Conservation (phyloP, 148 eudicot genomes). For the Rhododendron ferrugineum region DNA sequence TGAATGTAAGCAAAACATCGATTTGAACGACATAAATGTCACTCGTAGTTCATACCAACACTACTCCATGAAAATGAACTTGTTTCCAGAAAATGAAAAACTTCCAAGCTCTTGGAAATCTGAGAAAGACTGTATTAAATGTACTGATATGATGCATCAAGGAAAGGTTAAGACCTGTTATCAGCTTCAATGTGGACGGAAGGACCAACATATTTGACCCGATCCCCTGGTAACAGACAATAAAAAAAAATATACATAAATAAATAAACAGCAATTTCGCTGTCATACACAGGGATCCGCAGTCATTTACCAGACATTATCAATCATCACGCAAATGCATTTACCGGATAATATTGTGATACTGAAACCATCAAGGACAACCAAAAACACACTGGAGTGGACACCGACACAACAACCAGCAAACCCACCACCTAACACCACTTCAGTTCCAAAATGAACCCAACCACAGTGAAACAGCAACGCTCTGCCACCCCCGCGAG, state of each 20-base stretch:
- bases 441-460: conserved; percentile 6
- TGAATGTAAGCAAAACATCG: neutral
- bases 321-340: neutral
- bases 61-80: neutral
- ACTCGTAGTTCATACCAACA: neutral
- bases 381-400: neutral
- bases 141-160: neutral
- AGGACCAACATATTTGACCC: conserved; percentile 79
- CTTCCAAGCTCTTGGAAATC: neutral
- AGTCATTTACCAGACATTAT: neutral
- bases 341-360: neutral
- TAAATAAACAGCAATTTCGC: neutral
- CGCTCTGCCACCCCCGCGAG: neutral
- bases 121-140: neutral
- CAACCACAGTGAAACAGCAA: neutral
- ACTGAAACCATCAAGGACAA: neutral
- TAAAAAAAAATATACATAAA: neutral
- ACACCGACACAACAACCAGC: neutral
- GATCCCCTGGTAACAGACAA: conserved; percentile 66
- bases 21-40: neutral
- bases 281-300: neutral
- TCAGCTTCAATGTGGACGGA: conserved; percentile 50
- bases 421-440: neutral
- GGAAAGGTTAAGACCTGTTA: conserved; percentile 50
- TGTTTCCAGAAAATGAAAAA: neutral